Evolutionary conservation across 306 rosid genomes (phyloP).

Genomic region (Cicer pinnatifidum): DNA sequence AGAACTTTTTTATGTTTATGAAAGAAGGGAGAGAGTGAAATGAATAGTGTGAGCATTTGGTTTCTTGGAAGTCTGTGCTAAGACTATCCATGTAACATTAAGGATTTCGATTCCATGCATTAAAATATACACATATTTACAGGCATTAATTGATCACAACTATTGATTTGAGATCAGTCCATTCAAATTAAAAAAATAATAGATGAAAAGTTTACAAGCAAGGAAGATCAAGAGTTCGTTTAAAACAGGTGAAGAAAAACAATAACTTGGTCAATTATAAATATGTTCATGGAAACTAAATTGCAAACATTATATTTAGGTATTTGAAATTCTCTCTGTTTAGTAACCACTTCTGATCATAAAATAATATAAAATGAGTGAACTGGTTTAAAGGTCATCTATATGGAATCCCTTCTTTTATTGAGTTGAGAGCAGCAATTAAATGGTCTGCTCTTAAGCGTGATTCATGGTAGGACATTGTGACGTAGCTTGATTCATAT

Average conservation of each 20-base stretch:
- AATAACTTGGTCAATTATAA: background rate
- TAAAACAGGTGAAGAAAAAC: conserved; percentile 7
- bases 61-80: background rate
- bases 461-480: too few species aligned
- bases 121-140: too few species aligned
- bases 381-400: conserved; percentile 9
- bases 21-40: background rate
- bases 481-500: too few species aligned
- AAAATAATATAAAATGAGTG: conserved; percentile 5
- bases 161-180: too few species aligned
- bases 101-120: too few species aligned
- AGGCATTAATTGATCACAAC: too few species aligned
- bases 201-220: conserved; percentile 33
- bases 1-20: background rate
- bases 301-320: background rate
- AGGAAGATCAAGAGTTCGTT: conserved; percentile 9
- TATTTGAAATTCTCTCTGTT: conserved; percentile 1
- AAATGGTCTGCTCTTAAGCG: background rate
- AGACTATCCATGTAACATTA: conserved; percentile 10
- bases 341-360: background rate
- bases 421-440: conserved; percentile 1
- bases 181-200: background rate
- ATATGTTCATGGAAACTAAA: background rate
- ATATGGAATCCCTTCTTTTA: conserved; percentile 2
- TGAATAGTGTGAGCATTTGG: conserved; percentile 13